Evolutionary conservation across 1,284 basidiomycete genomes (phyloP).

Genomic region (Boletus mariae): DNA sequence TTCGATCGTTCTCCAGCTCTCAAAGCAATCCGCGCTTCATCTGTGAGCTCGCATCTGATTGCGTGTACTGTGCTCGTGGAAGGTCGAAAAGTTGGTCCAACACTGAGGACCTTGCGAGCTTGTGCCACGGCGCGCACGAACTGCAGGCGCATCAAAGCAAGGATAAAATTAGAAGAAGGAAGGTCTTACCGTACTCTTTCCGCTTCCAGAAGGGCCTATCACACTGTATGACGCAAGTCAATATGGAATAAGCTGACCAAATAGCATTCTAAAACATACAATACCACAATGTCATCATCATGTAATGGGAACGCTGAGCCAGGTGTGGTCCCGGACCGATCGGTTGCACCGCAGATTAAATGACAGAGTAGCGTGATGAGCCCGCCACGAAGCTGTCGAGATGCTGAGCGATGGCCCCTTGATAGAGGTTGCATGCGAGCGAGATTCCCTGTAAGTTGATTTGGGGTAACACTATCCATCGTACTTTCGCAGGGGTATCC

Average conservation of each 20-base stretch:
- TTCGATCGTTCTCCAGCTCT: neutral
- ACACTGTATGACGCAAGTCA: conserved; percentile 15
- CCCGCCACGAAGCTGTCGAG: too few relatives aligned
- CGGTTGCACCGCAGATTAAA: too few relatives aligned
- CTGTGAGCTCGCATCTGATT: conserved; percentile 13
- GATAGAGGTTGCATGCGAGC: too few relatives aligned
- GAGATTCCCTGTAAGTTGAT: neutral
- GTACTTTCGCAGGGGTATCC: too few relatives aligned
- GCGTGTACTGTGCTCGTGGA: conserved; percentile 1
- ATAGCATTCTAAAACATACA: conserved; percentile 11
- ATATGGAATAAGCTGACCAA: neutral
- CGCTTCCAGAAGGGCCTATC: conserved; percentile 19
- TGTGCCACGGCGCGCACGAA: conserved; percentile 11
- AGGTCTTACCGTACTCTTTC: conserved; percentile 18
- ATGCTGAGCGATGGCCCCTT: too few relatives aligned
- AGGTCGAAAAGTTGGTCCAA: conserved; percentile 1
- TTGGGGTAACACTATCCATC: too few relatives aligned
- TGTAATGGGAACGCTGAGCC: neutral
- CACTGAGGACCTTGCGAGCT: neutral
- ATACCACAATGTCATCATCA: conserved; percentile 21
- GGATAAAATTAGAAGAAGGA: neutral
- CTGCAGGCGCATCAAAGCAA: conserved; percentile 1
- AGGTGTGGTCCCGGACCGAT: too few relatives aligned
- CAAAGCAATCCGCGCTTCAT: neutral
- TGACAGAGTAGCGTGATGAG: too few relatives aligned